Evolutionary conservation across 106 monocot species (phyloP).

Genomic region (Dendrobium chrysotoxum): DNA sequence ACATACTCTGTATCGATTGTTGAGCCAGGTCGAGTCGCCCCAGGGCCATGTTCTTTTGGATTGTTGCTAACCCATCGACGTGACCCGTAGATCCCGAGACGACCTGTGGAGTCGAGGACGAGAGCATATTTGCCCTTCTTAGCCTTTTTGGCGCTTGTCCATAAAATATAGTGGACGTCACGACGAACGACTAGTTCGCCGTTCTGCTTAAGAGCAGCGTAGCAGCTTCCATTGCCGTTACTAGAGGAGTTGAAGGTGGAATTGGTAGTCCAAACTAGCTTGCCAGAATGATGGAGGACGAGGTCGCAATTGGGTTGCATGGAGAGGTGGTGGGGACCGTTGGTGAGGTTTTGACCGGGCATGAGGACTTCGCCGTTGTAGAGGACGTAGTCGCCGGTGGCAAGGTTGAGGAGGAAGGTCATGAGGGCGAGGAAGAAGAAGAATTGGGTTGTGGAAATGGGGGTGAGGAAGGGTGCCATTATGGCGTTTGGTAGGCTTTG

Average conservation of each 20-base stretch:
- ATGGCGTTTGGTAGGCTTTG: neutral
- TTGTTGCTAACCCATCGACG: constrained; percentile 23
- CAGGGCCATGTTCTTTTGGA: constrained; percentile 1
- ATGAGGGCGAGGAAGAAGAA: neutral
- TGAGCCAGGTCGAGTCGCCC: too few relatives aligned
- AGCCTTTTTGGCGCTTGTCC: constrained; percentile 16
- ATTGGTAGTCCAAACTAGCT: constrained; percentile 18
- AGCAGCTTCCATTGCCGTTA: neutral
- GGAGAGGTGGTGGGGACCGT: constrained; percentile 17
- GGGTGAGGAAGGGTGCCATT: neutral
- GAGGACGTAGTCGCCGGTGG: constrained; percentile 26
- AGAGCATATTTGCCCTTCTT: constrained; percentile 34
- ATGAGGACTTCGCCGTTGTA: constrained; percentile 27
- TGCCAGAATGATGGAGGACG: constrained; percentile 11
- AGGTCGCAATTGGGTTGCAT: constrained; percentile 37
- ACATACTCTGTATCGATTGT: constrained; percentile 6
- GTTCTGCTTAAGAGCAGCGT: constrained; percentile 19
- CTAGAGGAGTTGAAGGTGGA: neutral
- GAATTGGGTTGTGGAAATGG: neutral
- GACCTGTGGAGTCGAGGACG: constrained; percentile 20
- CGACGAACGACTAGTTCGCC: constrained; percentile 30
- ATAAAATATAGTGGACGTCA: constrained; percentile 24
- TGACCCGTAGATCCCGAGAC: constrained; percentile 14
- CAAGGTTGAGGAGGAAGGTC: neutral
- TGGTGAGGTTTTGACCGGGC: constrained; percentile 31